Conservation (phyloP, 2,329 filamentous ascomycete genomes). For the Verticillium albo-atrum region DNA sequence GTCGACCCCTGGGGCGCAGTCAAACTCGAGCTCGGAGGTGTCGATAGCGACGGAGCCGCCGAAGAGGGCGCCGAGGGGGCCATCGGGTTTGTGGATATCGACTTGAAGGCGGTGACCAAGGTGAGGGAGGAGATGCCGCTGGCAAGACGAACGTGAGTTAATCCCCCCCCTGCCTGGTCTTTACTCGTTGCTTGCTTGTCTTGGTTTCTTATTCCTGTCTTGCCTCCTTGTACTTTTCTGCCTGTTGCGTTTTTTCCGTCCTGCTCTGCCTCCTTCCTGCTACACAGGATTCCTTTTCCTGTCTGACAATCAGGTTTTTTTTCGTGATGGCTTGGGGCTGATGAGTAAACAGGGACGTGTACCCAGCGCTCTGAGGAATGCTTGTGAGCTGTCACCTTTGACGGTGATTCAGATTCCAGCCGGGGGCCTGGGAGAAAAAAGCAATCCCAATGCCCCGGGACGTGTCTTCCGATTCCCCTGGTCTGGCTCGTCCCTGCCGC, state of each 20-base stretch:
- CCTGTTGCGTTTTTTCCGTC: neutral
- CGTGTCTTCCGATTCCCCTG: neutral
- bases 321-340: neutral
- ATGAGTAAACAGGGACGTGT: slow-evolving; percentile 10
- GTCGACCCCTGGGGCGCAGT: slow-evolving; percentile 84
- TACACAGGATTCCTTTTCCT: neutral
- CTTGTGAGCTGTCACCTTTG: slow-evolving; percentile 7
- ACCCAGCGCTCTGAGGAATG: slow-evolving; percentile 7
- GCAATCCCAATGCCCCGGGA: neutral
- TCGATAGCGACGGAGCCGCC: slow-evolving; percentile 31
- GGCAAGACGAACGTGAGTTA: slow-evolving; percentile 44
- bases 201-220: neutral
- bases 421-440: neutral
- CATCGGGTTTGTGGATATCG: slow-evolving; percentile 52
- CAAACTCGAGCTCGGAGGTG: slow-evolving; percentile 57
- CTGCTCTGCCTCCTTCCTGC: neutral
- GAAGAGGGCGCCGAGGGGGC: slow-evolving; percentile 38
- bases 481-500: neutral
- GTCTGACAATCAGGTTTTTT: neutral
- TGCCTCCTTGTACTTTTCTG: neutral
- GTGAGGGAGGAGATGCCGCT: slow-evolving; percentile 50
- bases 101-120: slow-evolving; percentile 39
- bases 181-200: neutral
- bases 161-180: neutral
- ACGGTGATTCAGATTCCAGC: neutral